Evolutionary conservation across 2,329 filamentous ascomycete species (phyloP), one percentile per base, ranked within the genome.

Genomic region (Colletotrichum plurivorum): DNA sequence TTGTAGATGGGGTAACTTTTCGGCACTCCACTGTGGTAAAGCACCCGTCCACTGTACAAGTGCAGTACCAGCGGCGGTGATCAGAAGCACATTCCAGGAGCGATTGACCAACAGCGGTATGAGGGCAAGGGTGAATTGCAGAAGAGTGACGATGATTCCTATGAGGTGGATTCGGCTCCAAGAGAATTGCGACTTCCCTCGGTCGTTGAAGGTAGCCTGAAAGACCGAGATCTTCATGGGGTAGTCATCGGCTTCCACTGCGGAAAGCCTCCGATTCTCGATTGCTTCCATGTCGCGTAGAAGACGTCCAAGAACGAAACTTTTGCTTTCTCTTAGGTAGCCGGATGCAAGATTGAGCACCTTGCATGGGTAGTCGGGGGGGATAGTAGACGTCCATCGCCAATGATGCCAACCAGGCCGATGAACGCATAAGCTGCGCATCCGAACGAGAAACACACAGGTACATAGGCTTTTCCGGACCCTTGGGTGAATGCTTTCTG

Each of bases 381-480:
- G 2, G 73, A 69, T 2, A 75, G 60, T 2, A 75, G 52, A 15
- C 69, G 60, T 13, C 70, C 71, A 9, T 74, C 70, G 10, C 74
- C 73, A 27, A 75, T 59, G 18, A 72, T 49, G 18, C 20, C 39
- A 9, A 70, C 51, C 16, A 74, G 52, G 0, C 67, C 62, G 10
- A 63, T 61, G 20, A 75, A 70, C n/a, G 72, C 66, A 49, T 75
- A 75, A 0, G 72, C 62, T 1, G 75, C 71, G 59, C 73, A 75
- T 1, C 74, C 73, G 41, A 76, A 75, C 0, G 72, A 75, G 25
- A 76, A 75, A 53, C 70, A 73, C 4, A 75, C 74, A 1, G 75
- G 72, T 1, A 25, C 22, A 5, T 25, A 25, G 1, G 4, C 3
- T 5, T 25, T 25, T 4, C 22, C 22, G 3, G 22, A 25, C 1